Conservation (phyloP, 768 basidiomycete species). For the Lentinula boryana region DNA sequence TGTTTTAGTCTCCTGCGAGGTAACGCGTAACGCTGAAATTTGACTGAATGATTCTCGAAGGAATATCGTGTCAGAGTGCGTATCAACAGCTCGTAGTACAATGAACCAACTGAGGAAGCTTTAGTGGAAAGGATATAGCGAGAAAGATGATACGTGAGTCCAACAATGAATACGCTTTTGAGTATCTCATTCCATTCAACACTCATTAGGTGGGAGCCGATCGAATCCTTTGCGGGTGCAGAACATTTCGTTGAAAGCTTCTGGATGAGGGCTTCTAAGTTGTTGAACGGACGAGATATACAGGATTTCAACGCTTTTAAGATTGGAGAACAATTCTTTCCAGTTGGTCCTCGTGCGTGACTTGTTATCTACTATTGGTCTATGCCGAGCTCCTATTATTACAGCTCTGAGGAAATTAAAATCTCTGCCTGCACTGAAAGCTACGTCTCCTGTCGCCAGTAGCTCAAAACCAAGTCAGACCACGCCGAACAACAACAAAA, state of each 20-base stretch:
- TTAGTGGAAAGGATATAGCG: constrained; percentile 58
- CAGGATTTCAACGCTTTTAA: constrained; percentile 43
- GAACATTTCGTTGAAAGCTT: constrained; percentile 49
- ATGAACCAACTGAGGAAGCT: constrained; percentile 2
- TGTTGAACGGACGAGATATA: constrained; percentile 41
- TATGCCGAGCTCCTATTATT: neutral
- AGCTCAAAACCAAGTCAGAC: neutral
- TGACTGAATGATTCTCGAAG: constrained; percentile 21
- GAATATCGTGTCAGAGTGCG: constrained; percentile 56
- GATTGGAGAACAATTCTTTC: constrained; percentile 46
- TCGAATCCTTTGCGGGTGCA: constrained; percentile 51
- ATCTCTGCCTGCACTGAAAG: neutral
- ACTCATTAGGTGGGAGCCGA: constrained; percentile 58
- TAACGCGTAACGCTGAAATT: constrained; percentile 3
- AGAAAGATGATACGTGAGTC: constrained; percentile 53
- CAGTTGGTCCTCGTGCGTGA: constrained; percentile 51
- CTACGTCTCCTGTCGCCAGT: neutral
- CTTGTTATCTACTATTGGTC: neutral
- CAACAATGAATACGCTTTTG: neutral
- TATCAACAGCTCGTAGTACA: neutral
- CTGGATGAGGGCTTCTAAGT: constrained; percentile 41
- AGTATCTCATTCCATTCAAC: neutral
- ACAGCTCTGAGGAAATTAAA: neutral
- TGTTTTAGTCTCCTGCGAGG: constrained; percentile 5
- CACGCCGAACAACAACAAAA: neutral